Evolutionary conservation across 306 rosid species (phyloP).

Genomic region (Pterocarpus santalinus): DNA sequence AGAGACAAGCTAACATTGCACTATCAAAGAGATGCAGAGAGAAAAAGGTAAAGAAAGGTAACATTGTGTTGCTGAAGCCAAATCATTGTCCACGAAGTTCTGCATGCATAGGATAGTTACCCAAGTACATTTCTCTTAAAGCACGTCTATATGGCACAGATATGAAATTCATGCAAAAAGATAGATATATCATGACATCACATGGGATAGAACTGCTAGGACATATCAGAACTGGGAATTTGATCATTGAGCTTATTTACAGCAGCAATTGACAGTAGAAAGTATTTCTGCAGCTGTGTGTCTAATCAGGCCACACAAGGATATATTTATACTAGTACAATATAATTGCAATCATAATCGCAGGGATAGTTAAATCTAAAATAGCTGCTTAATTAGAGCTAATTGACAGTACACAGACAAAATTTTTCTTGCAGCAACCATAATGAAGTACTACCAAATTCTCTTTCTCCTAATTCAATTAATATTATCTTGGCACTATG

Average conservation of each 20-base stretch:
- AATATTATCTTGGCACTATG: background rate
- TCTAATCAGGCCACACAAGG: background rate
- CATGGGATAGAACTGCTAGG: background rate
- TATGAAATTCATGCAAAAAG: slow-evolving; percentile 6
- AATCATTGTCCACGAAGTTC: background rate
- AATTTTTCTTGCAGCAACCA: slow-evolving; percentile 1
- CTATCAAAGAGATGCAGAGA: background rate
- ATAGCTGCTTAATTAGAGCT: no score
- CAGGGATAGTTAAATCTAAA: background rate
- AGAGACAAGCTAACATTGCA: background rate
- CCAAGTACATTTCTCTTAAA: slow-evolving; percentile 6
- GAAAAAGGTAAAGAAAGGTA: background rate
- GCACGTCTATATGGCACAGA: background rate
- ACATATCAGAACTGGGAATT: background rate
- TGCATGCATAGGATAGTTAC: background rate
- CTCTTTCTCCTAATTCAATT: no score
- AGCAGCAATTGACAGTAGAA: background rate
- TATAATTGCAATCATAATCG: background rate
- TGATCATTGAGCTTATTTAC: background rate
- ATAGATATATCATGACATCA: background rate
- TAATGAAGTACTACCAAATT: background rate
- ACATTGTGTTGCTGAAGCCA: background rate
- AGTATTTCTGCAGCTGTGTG: background rate
- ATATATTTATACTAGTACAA: background rate
- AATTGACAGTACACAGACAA: no score